These are phyloP conservation scores for Naumovozyma dairenensis DNA, from an alignment of 805 yeast genomes.

Conservation along the genomic window DNA sequence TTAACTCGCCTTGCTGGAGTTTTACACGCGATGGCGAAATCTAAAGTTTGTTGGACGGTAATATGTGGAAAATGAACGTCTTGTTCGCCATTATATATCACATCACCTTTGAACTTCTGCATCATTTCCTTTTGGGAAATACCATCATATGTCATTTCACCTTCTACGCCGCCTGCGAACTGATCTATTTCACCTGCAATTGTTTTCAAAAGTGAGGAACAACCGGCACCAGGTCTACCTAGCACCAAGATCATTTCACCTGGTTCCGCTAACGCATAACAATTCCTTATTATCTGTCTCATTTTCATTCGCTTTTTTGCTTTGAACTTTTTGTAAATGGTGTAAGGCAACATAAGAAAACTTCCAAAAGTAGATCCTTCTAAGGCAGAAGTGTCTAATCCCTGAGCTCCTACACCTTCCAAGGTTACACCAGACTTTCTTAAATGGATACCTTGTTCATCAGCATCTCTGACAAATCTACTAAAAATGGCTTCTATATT, in stretches of 20 bases:
- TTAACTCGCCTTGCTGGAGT: conserved; percentile 47
- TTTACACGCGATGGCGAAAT: conserved; percentile 43
- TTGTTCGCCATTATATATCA: conserved; percentile 53
- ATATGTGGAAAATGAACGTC: conserved; percentile 55
- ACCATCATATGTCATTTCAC: conserved; percentile 43
- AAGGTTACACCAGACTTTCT: conserved; percentile 35
- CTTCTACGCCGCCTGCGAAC: conserved; percentile 33
- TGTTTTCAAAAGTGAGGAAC: conserved; percentile 54
- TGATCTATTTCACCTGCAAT: conserved; percentile 42
- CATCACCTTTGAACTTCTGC: conserved; percentile 47
- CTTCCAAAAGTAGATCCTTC: conserved; percentile 28
- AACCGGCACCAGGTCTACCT: conserved; percentile 68
- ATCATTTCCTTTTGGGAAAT: conserved; percentile 28
- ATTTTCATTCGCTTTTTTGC: conserved; percentile 19
- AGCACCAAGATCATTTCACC: conserved; percentile 58
- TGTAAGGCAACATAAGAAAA: conserved; percentile 19
- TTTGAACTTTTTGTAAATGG: conserved; percentile 13
- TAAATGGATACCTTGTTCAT: conserved; percentile 34
- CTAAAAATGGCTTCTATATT: conserved; percentile 16
- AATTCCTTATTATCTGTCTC: conserved; percentile 30
- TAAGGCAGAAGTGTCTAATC: conserved; percentile 29
- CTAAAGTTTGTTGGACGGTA: conserved; percentile 49
- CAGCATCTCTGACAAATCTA: conserved; percentile 29
- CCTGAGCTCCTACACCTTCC: conserved; percentile 24
- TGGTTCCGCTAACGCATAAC: conserved; percentile 38